A percentile compares a stretch with the other conserved stretches of the same genome.
Conservation (phyloP, 2,329 filamentous ascomycete genomes). For the Aspergillus uvarum region DNA sequence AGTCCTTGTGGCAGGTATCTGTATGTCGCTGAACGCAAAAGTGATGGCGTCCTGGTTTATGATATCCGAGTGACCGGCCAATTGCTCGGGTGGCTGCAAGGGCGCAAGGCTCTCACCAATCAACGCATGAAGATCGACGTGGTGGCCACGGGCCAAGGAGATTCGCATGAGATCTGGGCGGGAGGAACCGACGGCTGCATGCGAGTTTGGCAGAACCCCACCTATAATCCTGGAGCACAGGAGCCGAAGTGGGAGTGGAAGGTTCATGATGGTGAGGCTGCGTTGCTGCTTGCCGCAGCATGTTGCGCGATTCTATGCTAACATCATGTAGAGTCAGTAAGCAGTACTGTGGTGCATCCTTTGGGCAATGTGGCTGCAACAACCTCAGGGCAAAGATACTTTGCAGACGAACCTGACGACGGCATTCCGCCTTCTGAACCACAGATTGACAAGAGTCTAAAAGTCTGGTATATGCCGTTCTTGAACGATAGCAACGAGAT, state of each 20-base stretch:
- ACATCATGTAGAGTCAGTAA: slow-evolving; percentile 42
- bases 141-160: slow-evolving; percentile 31
- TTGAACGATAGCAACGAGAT: slow-evolving; percentile 2
- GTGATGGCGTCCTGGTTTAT: slow-evolving; percentile 57
- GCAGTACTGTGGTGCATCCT: slow-evolving; percentile 49
- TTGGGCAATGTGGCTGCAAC: slow-evolving; percentile 50
- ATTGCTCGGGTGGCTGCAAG: slow-evolving; percentile 51
- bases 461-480: slow-evolving; percentile 41
- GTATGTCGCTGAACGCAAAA: slow-evolving; percentile 58
- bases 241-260: slow-evolving; percentile 45
- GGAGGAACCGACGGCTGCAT: slow-evolving; percentile 59
- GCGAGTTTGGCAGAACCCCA: slow-evolving; percentile 51
- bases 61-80: slow-evolving; percentile 58
- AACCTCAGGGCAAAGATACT: slow-evolving; percentile 48
- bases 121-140: slow-evolving; percentile 60
- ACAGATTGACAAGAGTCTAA: slow-evolving; percentile 39
- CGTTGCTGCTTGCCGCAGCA: not conserved
- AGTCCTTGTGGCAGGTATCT: slow-evolving; percentile 59
- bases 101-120: slow-evolving; percentile 49
- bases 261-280: slow-evolving; percentile 46
- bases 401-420: slow-evolving; percentile 22
- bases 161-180: slow-evolving; percentile 57
- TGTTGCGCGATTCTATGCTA: slow-evolving; percentile 3
- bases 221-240: slow-evolving; percentile 41
- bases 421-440: not conserved